Percentiles rank a stretch among this genome's conserved stretches.
Evolutionary conservation across 805 yeast species (phyloP).

Genomic region (Candida xyloterini): DNA sequence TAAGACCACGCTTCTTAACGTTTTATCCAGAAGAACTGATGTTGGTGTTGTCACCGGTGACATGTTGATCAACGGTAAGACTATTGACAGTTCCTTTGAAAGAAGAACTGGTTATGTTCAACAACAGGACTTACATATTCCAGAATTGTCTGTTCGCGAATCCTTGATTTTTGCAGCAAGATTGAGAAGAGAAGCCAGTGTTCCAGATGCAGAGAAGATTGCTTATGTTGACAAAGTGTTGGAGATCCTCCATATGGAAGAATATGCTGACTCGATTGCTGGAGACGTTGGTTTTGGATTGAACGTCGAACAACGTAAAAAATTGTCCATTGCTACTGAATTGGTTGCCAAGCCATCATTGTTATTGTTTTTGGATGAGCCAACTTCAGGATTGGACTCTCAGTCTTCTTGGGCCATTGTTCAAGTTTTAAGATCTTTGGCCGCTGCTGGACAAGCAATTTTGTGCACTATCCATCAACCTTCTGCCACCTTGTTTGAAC

Average conservation of each 20-base stretch:
- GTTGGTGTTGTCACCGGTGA: conserved; percentile 56
- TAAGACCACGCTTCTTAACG: conserved; percentile 55
- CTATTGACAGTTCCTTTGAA: conserved; percentile 46
- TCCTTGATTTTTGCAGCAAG: conserved; percentile 47
- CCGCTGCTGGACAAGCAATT: conserved; percentile 54
- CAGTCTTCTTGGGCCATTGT: conserved; percentile 60
- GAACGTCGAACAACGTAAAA: conserved; percentile 53
- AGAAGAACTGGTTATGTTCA: conserved; percentile 57
- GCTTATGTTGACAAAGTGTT: conserved; percentile 43
- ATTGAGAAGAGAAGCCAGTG: conserved; percentile 42
- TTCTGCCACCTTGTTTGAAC: conserved; percentile 43
- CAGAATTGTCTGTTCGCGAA: conserved; percentile 51
- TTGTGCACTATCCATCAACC: conserved; percentile 57
- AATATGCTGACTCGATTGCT: conserved; percentile 50
- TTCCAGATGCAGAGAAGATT: conserved; percentile 41
- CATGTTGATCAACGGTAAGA: conserved; percentile 51
- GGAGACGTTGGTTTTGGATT: conserved; percentile 48
- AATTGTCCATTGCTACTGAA: conserved; percentile 54
- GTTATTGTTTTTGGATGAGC: conserved; percentile 55
- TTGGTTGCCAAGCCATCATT: conserved; percentile 53
- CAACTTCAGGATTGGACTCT: conserved; percentile 59
- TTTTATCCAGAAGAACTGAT: conserved; percentile 48
- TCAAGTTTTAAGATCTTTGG: conserved; percentile 47
- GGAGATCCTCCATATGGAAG: conserved; percentile 39
- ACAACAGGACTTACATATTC: conserved; percentile 52